Conservation (phyloP, 768 basidiomycete species). For the Boletus barrowsii region DNA sequence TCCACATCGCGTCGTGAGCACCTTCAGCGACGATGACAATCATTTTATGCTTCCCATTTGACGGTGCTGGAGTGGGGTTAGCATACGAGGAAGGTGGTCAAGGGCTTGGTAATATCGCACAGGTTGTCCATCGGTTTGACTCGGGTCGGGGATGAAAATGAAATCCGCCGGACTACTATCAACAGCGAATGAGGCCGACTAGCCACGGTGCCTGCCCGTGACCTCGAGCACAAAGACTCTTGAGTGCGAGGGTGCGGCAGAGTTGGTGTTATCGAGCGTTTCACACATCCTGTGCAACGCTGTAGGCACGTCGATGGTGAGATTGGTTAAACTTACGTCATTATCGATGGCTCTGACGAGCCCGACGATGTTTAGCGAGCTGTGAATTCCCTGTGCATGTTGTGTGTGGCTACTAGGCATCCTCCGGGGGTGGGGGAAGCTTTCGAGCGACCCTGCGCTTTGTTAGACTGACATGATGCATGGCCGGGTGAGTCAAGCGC, state of each 20-base stretch:
- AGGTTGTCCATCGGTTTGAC: slow-evolving; percentile 80
- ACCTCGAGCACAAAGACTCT: slow-evolving; percentile 98
- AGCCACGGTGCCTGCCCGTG: slow-evolving; percentile 99
- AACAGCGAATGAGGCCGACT: slow-evolving; percentile 84
- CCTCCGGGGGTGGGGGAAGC: slow-evolving; percentile 87
- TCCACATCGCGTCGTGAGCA: slow-evolving; percentile 90
- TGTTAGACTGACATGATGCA: background rate
- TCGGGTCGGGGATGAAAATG: slow-evolving; percentile 87
- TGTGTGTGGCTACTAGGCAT: slow-evolving; percentile 81
- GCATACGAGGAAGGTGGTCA: background rate
- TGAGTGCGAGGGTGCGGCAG: slow-evolving; percentile 93
- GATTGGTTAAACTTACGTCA: slow-evolving; percentile 96
- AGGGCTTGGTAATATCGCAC: slow-evolving; percentile 75
- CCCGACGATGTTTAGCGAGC: slow-evolving; percentile 82
- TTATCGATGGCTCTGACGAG: slow-evolving; percentile 99
- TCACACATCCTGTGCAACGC: slow-evolving; percentile 97
- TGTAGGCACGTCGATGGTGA: slow-evolving; percentile 95
- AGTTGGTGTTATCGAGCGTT: slow-evolving; percentile 96
- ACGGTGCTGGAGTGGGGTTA: slow-evolving; percentile 63
- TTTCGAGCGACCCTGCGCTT: slow-evolving; percentile 69
- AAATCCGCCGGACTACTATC: slow-evolving; percentile 88
- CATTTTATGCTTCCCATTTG: slow-evolving; percentile 88
- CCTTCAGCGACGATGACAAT: slow-evolving; percentile 99
- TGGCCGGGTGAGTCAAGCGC: slow-evolving; percentile 18
- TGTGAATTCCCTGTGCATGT: slow-evolving; percentile 77